Evolutionary conservation across 2,329 filamentous ascomycete species (phyloP), one percentile per base, ranked within the genome.

Genomic region (Ceratocystis smalleyi): DNA sequence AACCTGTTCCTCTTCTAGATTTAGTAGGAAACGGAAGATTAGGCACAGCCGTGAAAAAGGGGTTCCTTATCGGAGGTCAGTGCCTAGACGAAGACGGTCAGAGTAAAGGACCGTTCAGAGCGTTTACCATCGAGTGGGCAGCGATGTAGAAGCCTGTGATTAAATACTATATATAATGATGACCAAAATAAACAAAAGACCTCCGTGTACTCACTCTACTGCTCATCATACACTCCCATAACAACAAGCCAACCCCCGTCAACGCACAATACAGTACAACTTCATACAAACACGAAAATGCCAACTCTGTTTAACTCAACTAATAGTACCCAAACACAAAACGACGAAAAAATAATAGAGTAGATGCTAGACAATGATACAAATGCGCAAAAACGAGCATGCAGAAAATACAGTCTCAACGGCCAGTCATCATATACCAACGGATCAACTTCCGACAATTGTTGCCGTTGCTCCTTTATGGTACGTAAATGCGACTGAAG

Each of bases 41-140:
- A 68, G 94, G 91, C 0, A 97, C 94, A 1, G 89, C 89, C 61
- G 94, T 97, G 22, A 99, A 99, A 79, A 99, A 99, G 75, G 89
- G 89, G 0, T 96, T 91, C 70, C 76, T 99, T 63, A 81, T 99
- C 65, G 92, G 91, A 5, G 91, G 89, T 0, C 78, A 82, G 69
- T 76, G 81, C 63, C 71, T 74, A 59, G 68, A 69, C 17, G 72
- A 71, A 12, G 67, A 70, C 30, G 70, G 72, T 1, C 71, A 70
- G 47, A 73, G 77, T 43, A 24, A 35, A 15, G 73, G 71, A 10
- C 69, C 72, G 17, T 78, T 92, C 24, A 81, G 88, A 68, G 83
- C 87, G 0, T 96, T 95, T 71, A 91, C 88, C 69, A 82, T 96
- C 63, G 91, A 96, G 75, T 96, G 91, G 92, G 91, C 89, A 63